These are phyloP conservation scores for Erodium maritimum DNA, from an alignment of 345 rosid genomes.

Conservation along the genomic window DNA sequence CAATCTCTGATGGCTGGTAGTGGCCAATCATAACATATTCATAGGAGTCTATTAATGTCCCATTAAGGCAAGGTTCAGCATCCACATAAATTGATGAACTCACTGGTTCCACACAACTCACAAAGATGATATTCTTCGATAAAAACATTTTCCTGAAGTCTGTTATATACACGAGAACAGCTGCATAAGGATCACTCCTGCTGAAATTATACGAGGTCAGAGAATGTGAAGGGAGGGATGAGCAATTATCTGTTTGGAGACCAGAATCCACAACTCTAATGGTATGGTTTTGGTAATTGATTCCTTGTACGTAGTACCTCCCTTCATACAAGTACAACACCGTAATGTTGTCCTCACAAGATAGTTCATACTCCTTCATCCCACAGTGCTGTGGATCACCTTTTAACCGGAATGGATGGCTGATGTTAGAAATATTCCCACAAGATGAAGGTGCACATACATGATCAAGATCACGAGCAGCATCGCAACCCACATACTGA, in stretches of 20 bases:
- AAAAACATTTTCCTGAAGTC: too few relatives aligned
- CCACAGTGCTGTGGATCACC: conserved; percentile 7
- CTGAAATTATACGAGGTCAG: neutral
- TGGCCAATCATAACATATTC: conserved; percentile 1
- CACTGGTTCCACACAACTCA: conserved; percentile 5
- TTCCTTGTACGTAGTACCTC: conserved; percentile 2
- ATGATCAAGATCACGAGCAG: neutral
- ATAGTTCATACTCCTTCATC: neutral
- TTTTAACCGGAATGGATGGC: conserved; percentile 6
- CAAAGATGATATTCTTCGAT: neutral
- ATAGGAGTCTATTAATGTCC: neutral
- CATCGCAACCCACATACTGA: neutral
- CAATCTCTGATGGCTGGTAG: neutral
- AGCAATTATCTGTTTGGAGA: conserved; percentile 3
- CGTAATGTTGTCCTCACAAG: conserved; percentile 1
- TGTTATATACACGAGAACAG: too few relatives aligned
- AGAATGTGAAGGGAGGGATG: conserved; percentile 1
- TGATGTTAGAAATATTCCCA: conserved; percentile 4
- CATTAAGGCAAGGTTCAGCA: neutral
- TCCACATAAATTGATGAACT: conserved; percentile 3
- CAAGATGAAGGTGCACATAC: conserved; percentile 3
- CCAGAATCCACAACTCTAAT: conserved; percentile 7
- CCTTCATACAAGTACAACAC: neutral
- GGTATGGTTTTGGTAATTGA: conserved; percentile 6
- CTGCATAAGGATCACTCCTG: neutral